Base-by-base conservation (phyloP, 2,329 filamentous ascomycete species). In the Diaporthe amygdali region DNA sequence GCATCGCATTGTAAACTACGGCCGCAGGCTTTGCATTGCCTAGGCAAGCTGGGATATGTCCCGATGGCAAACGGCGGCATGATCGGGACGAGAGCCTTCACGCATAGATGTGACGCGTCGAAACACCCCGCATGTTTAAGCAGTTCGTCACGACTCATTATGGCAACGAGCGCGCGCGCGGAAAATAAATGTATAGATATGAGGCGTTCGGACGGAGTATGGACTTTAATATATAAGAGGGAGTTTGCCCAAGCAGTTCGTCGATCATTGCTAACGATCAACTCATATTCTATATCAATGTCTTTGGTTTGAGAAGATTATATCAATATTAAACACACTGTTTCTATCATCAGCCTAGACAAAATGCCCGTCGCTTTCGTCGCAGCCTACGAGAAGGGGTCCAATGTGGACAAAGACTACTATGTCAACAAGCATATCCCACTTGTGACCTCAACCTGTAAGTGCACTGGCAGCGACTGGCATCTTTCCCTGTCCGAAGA, bases 341-440 rank as follows among this genome's bases (percentile, higher is more conserved):
- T 47, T 9, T 5, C 7, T 20, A 4, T 27, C 4, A 37, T 34
- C 15, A n/a, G 49, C 0, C 20, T 27, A 25, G n/a, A 20, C 7
- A 47, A 37, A 34, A 64, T 64, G 59, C 59, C 59, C 4, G 59
- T 64, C 30, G 59, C 59, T 47, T 64, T 64, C n/a, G 44, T 64
- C 32, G 44, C 44, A 49, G 59, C 59, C 1, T 64, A 64, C n/a
- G 59, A 64, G 44, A 64, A 64, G 25, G 59, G 59, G n/a, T 64
- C 59, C 30, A 64, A 64, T 5, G 59, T 64, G 10, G 59, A 64
- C 30, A 64, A 64, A 17, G 59, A 64, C 15, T 64, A 49, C n/a
- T 64, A 64, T 14, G 20, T 64, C 30, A 64, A 46, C 44, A 64
- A 64, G 20, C 59, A 64, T 5, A 64, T 64, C 15, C 59, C 59